A percentile compares a stretch with the other conserved stretches of the same genome.
Conservation (phyloP, 1,284 basidiomycete genomes). For the Sporisorium exsertum region DNA sequence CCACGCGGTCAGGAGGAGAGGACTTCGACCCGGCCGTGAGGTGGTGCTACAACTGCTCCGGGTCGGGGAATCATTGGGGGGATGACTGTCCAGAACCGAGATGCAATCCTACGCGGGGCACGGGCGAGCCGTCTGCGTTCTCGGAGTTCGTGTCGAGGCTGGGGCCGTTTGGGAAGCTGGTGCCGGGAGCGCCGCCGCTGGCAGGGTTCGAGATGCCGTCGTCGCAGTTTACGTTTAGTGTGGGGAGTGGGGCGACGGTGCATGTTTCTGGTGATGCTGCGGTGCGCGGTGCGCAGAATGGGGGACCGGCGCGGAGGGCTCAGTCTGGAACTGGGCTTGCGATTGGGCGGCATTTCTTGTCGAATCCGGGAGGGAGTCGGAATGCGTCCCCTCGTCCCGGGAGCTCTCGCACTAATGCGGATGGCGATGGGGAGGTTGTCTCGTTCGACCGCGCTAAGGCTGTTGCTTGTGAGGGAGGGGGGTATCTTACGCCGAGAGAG, state of each 20-base stretch:
- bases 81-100: constrained; percentile 81
- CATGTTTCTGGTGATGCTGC: constrained; percentile 34
- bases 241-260: constrained; percentile 43
- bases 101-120: constrained; percentile 73
- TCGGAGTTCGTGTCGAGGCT: constrained; percentile 76
- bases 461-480: constrained; percentile 19
- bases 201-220: constrained; percentile 32
- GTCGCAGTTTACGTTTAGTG: constrained; percentile 48
- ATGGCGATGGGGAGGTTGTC: not conserved
- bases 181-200: constrained; percentile 35
- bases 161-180: constrained; percentile 78
- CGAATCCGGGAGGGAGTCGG: constrained; percentile 10
- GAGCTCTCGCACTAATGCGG: not conserved
- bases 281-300: constrained; percentile 9
- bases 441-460: constrained; percentile 30
- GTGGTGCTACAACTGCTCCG: constrained; percentile 91
- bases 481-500: constrained; percentile 33
- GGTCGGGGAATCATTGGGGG: constrained; percentile 80
- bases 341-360: constrained; percentile 21
- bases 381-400: constrained; percentile 14
- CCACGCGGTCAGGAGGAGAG: not conserved
- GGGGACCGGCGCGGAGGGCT: not conserved
- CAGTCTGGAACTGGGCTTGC: constrained; percentile 6
- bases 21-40: constrained; percentile 71
- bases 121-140: constrained; percentile 79